Base-by-base conservation (phyloP, 78 protist species). In the Protostelium mycophagum region DNA sequence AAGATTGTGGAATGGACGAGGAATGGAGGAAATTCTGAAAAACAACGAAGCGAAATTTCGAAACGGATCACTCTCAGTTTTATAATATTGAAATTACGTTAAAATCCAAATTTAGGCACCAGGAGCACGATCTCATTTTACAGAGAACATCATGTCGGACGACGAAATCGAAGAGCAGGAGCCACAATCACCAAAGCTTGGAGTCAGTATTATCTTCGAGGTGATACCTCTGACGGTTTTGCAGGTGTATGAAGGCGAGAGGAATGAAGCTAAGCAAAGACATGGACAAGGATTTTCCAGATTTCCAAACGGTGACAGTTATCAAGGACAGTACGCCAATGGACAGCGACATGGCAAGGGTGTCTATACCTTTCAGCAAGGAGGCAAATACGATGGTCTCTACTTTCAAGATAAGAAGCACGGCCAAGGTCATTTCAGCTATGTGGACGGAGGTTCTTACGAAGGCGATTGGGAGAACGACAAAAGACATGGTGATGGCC, bases 281-380 rank as follows among this genome's bases (percentile, higher is more conserved):
- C 88, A 37, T 10, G 88, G 88, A 36, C 10, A 38, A 31, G 88
- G 88, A 36, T 36, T 36, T 34, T 36, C 87, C 1, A 0, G 31
- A 31, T 37, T 85, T n/a, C 87, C 87, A 25, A 85, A 31, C 34
- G 87, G 37, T 28, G 87, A 85, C 37, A 37, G 36, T 34, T 87
- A 73, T 36, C 38, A 73, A 36, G 89, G 89, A 10, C 84, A 23
- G 5, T 87, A 87, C 35, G 34, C 1, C 38, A 28, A 73, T 34
- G 84, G 83, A 1, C 36, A 35, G 63, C 83, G 89, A 16, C 89
- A 87, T 83, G 89, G 89, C 36, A 35, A 38, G 83, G 89, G 89
- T 36, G 36, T 36, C 38, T 87, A 87, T 38, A 87, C 84, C 38
- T 87, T 87, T 1, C 34, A 9, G 1, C 36, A 73, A 1, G 89